Conservation (phyloP, 2,329 filamentous ascomycete species). For the Colletotrichum sansevieriae region DNA sequence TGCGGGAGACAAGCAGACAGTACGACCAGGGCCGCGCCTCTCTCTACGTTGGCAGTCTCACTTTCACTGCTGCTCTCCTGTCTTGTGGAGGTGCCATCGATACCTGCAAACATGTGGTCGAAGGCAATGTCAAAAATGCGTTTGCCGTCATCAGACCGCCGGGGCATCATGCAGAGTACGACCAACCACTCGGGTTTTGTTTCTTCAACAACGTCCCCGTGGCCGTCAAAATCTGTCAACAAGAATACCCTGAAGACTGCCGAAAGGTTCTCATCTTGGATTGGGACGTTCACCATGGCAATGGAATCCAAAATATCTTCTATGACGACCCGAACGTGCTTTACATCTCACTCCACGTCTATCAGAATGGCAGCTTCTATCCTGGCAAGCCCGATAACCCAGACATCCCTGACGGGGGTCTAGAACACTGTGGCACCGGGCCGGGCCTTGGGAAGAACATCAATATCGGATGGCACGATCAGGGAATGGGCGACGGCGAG, state of each 20-base stretch:
- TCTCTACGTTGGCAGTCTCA: constrained; percentile 86
- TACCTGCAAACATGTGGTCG: constrained; percentile 91
- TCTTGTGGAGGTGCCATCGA: constrained; percentile 96
- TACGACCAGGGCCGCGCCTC: constrained; percentile 78
- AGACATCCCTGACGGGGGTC: constrained; percentile 70
- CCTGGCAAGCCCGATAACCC: constrained; percentile 74
- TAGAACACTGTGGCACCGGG: constrained; percentile 70
- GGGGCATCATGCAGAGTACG: constrained; percentile 92
- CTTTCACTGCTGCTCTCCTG: constrained; percentile 83
- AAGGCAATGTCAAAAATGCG: constrained; percentile 88
- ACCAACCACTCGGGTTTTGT: constrained; percentile 92
- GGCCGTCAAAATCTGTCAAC: constrained; percentile 88
- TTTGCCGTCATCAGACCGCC: constrained; percentile 96
- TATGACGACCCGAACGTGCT: constrained; percentile 95
- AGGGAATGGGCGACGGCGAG: constrained; percentile 94
- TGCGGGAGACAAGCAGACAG: constrained; percentile 74
- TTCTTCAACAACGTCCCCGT: constrained; percentile 98
- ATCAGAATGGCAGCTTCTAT: constrained; percentile 86
- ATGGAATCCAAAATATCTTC: constrained; percentile 96
- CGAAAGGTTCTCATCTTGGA: constrained; percentile 94
- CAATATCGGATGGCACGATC: constrained; percentile 76
- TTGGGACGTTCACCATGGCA: constrained; percentile 87
- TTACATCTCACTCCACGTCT: constrained; percentile 95
- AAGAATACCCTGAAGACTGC: constrained; percentile 82
- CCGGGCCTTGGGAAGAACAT: constrained; percentile 71